Conservation (phyloP, 805 yeast genomes). For the Hanseniaspora clermontiae region DNA sequence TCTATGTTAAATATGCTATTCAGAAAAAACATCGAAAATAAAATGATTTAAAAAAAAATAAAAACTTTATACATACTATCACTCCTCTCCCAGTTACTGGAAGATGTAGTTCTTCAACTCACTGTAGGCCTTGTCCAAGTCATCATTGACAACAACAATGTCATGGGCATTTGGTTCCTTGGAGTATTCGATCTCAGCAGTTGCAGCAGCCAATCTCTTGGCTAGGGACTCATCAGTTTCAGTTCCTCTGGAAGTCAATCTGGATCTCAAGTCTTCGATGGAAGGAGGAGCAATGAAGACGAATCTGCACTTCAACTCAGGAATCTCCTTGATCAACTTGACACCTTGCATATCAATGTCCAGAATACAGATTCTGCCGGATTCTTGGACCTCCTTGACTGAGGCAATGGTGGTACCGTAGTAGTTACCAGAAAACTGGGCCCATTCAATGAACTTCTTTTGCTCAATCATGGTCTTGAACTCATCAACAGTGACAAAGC, state of each 20-base stretch:
- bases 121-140: constrained; percentile 73
- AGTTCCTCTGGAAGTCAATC: constrained; percentile 85
- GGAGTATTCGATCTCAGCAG: constrained; percentile 79
- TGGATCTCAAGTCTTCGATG: constrained; percentile 55
- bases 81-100: constrained; percentile 20
- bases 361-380: constrained; percentile 70
- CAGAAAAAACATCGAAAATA: too few relatives aligned
- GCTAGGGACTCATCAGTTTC: constrained; percentile 76
- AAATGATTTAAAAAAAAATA: too few relatives aligned
- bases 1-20: too few relatives aligned
- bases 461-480: constrained; percentile 67
- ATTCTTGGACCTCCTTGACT: constrained; percentile 45
- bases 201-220: constrained; percentile 78
- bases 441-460: constrained; percentile 86
- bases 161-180: constrained; percentile 81
- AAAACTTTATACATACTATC: too few relatives aligned
- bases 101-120: constrained; percentile 71
- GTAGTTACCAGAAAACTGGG: constrained; percentile 93
- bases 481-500: constrained; percentile 66
- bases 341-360: constrained; percentile 99
- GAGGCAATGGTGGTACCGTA: constrained; percentile 88
- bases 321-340: constrained; percentile 62
- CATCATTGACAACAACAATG: constrained; percentile 75
- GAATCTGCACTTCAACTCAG: constrained; percentile 71
- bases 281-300: constrained; percentile 90